phyloP scores from a whole-genome alignment of 116 monocot species.

The Phalaenopsis hybrid region DNA sequence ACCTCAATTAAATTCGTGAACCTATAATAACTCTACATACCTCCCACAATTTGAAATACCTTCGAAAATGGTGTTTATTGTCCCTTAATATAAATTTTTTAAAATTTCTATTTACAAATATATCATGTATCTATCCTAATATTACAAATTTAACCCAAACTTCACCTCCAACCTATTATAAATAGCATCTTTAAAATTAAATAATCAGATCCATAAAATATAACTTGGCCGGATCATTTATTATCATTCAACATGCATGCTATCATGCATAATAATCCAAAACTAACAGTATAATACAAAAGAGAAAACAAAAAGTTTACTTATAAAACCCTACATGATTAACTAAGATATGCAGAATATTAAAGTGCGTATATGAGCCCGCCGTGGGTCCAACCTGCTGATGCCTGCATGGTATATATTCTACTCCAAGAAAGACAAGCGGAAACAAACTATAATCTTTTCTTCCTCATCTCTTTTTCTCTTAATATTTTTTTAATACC shows the following conservation, averaged over 20 bases:
- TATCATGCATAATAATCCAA: too few species aligned
- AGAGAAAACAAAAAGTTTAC: background rate
- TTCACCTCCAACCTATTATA: too few species aligned
- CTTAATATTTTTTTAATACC: constrained; percentile 13
- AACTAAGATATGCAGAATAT: constrained; percentile 3
- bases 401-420: constrained; percentile 29
- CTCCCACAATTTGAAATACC: too few species aligned
- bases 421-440: constrained; percentile 16
- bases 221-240: background rate
- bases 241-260: too few species aligned
- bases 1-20: too few species aligned
- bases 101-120: too few species aligned
- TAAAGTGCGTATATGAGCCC: background rate
- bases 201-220: background rate
- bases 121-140: too few species aligned
- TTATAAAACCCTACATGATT: background rate
- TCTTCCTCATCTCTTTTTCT: background rate
- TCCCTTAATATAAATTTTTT: too few species aligned
- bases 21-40: too few species aligned
- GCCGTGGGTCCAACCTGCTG: constrained; percentile 16
- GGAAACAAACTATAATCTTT: constrained; percentile 15
- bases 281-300: background rate
- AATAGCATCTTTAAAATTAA: too few species aligned
- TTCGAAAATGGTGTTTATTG: too few species aligned
- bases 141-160: too few species aligned